Conservation (phyloP, 1,284 basidiomycete genomes). For the Heterobasidion parviporum region DNA sequence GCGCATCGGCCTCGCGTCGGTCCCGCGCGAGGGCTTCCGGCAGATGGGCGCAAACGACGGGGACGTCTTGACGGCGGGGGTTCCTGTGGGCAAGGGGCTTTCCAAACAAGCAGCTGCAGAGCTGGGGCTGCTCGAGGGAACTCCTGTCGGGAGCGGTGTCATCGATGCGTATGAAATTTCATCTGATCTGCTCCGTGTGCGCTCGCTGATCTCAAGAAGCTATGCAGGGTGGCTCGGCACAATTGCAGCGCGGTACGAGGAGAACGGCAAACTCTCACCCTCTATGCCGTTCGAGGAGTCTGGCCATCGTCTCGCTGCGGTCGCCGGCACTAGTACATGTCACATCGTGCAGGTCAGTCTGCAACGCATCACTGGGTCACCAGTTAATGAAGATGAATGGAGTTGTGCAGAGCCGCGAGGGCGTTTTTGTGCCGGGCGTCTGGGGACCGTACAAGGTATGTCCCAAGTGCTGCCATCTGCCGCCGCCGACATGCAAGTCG, state of each 20-base stretch:
- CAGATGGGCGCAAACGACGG: constrained; percentile 69
- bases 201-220: constrained; percentile 25
- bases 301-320: constrained; percentile 78
- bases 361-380: too few relatives aligned
- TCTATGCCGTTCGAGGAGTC: constrained; percentile 65
- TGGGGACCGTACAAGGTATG: constrained; percentile 92
- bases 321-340: constrained; percentile 95
- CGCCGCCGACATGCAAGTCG: background rate
- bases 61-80: constrained; percentile 82
- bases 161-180: constrained; percentile 76
- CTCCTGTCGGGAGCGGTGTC: constrained; percentile 87
- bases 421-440: constrained; percentile 85
- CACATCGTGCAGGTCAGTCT: constrained; percentile 76
- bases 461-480: background rate
- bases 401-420: constrained; percentile 57
- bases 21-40: constrained; percentile 61
- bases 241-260: constrained; percentile 71
- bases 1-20: constrained; percentile 70
- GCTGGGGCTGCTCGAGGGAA: constrained; percentile 83
- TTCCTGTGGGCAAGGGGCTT: constrained; percentile 84
- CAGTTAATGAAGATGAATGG: background rate
- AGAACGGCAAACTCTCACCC: constrained; percentile 42
- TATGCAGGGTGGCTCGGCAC: constrained; percentile 99
- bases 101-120: constrained; percentile 76
- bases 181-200: background rate